Percentiles rank a stretch among this genome's conserved stretches.
These are phyloP conservation scores for Russula sp. DNA, from an alignment of 768 basidiomycete species.

Conservation along the genomic window DNA sequence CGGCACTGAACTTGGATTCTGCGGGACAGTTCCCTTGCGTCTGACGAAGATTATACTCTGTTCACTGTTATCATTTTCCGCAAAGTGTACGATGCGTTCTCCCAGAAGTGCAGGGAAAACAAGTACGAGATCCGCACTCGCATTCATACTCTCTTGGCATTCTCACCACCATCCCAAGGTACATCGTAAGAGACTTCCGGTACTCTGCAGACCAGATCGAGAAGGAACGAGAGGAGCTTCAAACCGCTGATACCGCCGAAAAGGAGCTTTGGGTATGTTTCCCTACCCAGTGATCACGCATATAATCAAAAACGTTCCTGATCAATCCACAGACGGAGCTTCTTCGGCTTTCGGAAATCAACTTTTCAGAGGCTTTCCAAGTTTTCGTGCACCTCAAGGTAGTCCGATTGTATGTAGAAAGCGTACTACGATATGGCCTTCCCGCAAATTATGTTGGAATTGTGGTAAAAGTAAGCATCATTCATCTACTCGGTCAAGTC, in stretches of 20 bases:
- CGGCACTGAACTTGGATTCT: constrained; percentile 4
- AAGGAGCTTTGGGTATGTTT: constrained; percentile 89
- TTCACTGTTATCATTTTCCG: constrained; percentile 85
- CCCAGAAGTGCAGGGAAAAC: constrained; percentile 90
- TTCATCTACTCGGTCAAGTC: not conserved
- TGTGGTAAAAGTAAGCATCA: constrained; percentile 57
- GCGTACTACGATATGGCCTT: constrained; percentile 89
- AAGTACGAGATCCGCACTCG: constrained; percentile 48
- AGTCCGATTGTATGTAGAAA: constrained; percentile 86
- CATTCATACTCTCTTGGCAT: not conserved
- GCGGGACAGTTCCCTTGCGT: constrained; percentile 52
- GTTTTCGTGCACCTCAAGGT: constrained; percentile 91
- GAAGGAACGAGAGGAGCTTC: constrained; percentile 77
- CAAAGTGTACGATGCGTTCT: constrained; percentile 85
- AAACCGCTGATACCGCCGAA: constrained; percentile 76
- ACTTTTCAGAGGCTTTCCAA: constrained; percentile 96
- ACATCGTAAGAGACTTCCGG: constrained; percentile 89
- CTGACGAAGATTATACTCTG: constrained; percentile 85
- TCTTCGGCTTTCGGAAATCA: constrained; percentile 81
- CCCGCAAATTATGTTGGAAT: constrained; percentile 87
- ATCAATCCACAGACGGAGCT: constrained; percentile 69
- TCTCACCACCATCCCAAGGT: constrained; percentile 41
- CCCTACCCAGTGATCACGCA: not conserved
- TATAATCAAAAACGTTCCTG: constrained; percentile 2
- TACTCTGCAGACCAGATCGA: constrained; percentile 76